These are phyloP conservation scores for Blechomonas ayalai DNA, from an alignment of 208 protist species.

Conservation along the genomic window DNA sequence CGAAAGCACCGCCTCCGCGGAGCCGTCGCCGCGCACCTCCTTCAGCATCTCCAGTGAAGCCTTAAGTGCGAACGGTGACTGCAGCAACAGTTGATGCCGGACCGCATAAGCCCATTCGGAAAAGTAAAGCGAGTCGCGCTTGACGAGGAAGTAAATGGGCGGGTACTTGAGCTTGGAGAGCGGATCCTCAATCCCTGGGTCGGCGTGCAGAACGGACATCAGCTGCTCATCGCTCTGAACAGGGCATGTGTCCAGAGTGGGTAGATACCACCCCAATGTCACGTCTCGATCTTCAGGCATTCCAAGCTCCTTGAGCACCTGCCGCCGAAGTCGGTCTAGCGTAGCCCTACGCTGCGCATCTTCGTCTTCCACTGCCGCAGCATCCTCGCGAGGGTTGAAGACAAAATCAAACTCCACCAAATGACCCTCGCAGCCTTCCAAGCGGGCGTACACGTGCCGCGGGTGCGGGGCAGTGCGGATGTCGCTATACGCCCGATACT, in stretches of 20 bases:
- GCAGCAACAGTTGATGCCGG: slow-evolving; percentile 83
- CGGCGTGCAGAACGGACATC: slow-evolving; percentile 60
- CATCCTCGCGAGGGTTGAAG: slow-evolving; percentile 27
- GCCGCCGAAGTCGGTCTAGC: slow-evolving; percentile 33
- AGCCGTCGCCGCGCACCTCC: slow-evolving; percentile 77
- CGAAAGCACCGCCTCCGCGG: slow-evolving; percentile 31
- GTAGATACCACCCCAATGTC: slow-evolving; percentile 81
- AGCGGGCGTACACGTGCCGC: slow-evolving; percentile 73
- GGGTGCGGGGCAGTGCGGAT: slow-evolving; percentile 43
- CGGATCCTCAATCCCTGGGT: slow-evolving; percentile 81
- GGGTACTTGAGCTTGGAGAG: slow-evolving; percentile 50
- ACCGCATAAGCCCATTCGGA: slow-evolving; percentile 89
- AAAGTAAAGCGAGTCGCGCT: slow-evolving; percentile 68
- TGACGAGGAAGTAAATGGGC: slow-evolving; percentile 85
- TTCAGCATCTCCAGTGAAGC: slow-evolving; percentile 61
- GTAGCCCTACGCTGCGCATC: slow-evolving; percentile 6
- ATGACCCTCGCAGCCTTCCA: slow-evolving; percentile 82
- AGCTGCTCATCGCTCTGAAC: slow-evolving; percentile 72
- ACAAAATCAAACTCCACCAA: slow-evolving; percentile 84
- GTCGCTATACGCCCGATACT: slow-evolving; percentile 61
- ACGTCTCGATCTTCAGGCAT: slow-evolving; percentile 65
- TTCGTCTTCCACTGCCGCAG: slow-evolving; percentile 4
- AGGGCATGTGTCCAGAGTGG: slow-evolving; percentile 76
- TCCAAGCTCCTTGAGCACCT: slow-evolving; percentile 26
- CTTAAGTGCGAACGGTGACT: slow-evolving; percentile 81